A percentile compares a stretch with the other conserved stretches of the same genome.
Conservation (phyloP, 257 asterid species). For the Ilex asprella region DNA sequence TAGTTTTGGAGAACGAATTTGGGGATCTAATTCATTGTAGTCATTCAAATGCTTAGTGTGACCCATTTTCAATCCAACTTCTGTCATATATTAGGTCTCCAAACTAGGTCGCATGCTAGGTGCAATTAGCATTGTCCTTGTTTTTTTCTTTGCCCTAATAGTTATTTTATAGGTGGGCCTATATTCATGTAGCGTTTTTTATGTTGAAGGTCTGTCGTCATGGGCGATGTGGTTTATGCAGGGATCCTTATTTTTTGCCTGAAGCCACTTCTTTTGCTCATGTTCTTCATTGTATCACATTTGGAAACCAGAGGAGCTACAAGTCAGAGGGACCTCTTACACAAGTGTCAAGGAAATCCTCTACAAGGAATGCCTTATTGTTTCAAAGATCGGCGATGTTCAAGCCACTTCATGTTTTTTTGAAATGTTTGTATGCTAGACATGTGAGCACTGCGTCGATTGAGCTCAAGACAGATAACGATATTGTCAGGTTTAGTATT, state of each 20-base stretch:
- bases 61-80: too few species aligned
- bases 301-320: constrained; percentile 13
- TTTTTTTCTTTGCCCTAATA: too few species aligned
- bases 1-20: too few species aligned
- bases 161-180: too few species aligned
- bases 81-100: too few species aligned
- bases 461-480: constrained; percentile 58
- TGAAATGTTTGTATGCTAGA: constrained; percentile 30
- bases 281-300: constrained; percentile 14
- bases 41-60: too few species aligned
- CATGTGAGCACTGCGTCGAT: constrained; percentile 34
- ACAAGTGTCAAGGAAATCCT: constrained; percentile 15
- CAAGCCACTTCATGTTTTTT: constrained; percentile 18
- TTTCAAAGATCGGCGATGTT: constrained; percentile 9
- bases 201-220: too few species aligned
- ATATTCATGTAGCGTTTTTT: too few species aligned
- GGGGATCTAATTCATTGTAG: too few species aligned
- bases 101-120: too few species aligned
- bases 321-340: constrained; percentile 20
- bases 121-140: too few species aligned
- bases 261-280: constrained; percentile 7
- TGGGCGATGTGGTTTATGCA: constrained; percentile 12
- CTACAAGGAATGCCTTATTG: constrained; percentile 14
- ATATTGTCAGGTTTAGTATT: constrained; percentile 60
- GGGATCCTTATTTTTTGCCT: constrained; percentile 20